Base-by-base conservation (phyloP, 2,329 filamentous ascomycete species). In the Parafenestella ontariensis region DNA sequence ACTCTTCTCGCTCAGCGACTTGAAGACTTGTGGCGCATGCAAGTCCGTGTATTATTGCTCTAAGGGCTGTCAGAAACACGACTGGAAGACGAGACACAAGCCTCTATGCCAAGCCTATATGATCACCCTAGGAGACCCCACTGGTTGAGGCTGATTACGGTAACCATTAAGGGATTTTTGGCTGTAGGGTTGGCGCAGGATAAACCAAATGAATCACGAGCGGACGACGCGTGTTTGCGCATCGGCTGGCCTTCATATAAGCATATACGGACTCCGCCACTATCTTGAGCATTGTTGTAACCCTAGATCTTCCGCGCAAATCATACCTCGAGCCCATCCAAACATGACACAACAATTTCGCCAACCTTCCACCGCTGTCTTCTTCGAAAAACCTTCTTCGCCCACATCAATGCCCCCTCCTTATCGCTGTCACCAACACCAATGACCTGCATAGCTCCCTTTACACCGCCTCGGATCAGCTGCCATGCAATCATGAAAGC, bases 401-500 rank as follows among this genome's bases (percentile, higher is more conserved):
- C 64, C 64, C 62, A 67, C 2, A 24, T 17, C 39, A 67, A 33
- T 10, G 58, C 64, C 29, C 18, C 55, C 24, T 58, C 52, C 10
- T 43, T 41, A 43, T 64, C 55, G 2, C 62, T 57, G 40, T 66
- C 58, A 9, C 43, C 37, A 23, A 67, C 54, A 1, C 57, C 56
- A 46, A 65, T 52, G 21, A 54, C 58, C 26, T 62, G 56, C 64
- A 65, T 61, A 5, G 56, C 48, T 4, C 58, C 58, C 13, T 46
- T 37, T 18, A 60, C 41, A 2, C 58, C 58, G 15, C 55, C 49
- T 3, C 49, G 29, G 9, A 65, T 33, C 9, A 65, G 51, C 40
- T 67, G 64, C 62, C 64, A 67, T 20, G 64, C 64, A 43, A 67
- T 62, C 58, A 65, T 64, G 23, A 64, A 65, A 0, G 64, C 62